Evolutionary conservation across 176 grass and related monocot genomes (phyloP), one percentile per base, ranked within the genome.

Genomic region (Aegilops sharonensis): DNA sequence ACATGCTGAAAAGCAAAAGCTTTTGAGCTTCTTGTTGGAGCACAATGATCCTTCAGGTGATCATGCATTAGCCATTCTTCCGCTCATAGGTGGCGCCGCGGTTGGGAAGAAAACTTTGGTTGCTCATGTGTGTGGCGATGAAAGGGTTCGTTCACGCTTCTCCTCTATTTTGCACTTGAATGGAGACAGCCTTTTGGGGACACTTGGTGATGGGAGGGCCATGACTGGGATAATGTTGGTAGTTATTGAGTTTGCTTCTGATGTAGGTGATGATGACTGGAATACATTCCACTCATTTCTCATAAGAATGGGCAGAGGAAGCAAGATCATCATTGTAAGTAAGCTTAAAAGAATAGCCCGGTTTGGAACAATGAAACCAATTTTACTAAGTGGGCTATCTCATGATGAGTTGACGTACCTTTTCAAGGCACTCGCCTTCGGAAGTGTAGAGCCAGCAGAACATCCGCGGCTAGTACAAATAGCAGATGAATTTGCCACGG

Each of bases 121-220:
- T 61, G 57, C 57, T 61, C 21, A 61, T 23, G 20, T 61, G 8
- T 61, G 57, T n/a, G 57, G 57, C 1, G 9, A 78, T 37, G 52
- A 78, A 56, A 78, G 27, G 7, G 50, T 78, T 11, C 54, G 15
- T 3, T 64, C 54, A 0, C 3, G 5, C 1, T 80, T 64, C 60
- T 80, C 78, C 42, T 80, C 78, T 5, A 60, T 80, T 27, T 11
- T 80, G 78, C 78, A 43, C 61, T 39, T 80, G 12, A 45, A 17
- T 27, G 60, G 23, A 20, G 13, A 65, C 14, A 56, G 30, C 9
- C 1, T 80, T 11, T 37, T 27, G 60, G 3, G n/a, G 27, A 5
- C 66, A 12, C 2, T 0, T 5, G n/a, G 7, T 0, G 6, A 61
- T 42, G 37, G 14, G 11, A 29, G 12, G 8, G 2, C 1, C n/a